Evolutionary conservation across 257 asterid species (phyloP).

Genomic region (Cynanchum wilfordii): DNA sequence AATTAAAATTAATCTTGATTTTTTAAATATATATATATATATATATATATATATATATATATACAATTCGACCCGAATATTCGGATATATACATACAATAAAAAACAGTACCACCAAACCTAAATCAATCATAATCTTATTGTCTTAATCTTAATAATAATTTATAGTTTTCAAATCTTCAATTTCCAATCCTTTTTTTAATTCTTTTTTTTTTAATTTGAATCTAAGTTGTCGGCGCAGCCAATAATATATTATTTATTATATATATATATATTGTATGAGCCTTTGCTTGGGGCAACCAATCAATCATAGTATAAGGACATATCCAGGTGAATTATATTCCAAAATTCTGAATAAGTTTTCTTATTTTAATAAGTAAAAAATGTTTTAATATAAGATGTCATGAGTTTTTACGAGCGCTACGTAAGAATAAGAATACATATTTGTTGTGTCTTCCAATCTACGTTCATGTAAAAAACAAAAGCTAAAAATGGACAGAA

Average conservation of each 20-base stretch:
- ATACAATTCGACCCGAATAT: no score
- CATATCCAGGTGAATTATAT: conserved; percentile 5
- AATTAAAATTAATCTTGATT: no score
- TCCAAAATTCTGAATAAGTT: background rate
- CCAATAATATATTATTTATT: background rate
- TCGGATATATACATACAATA: no score
- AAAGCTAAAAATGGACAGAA: no score
- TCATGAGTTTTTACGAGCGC: no score
- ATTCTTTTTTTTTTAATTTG: background rate
- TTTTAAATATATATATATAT: no score
- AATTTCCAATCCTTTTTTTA: background rate
- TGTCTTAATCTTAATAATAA: background rate
- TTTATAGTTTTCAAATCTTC: background rate
- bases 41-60: no score
- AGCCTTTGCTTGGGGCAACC: background rate
- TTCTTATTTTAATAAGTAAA: no score
- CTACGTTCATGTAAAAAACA: no score
- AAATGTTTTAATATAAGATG: no score
- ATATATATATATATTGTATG: background rate
- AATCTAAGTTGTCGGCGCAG: background rate
- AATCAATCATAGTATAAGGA: background rate
- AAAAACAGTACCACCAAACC: background rate
- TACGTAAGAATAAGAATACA: no score
- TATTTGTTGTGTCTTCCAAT: no score
- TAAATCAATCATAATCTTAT: background rate